A percentile compares a stretch with the other conserved stretches of the same genome.
Conservation (phyloP, 768 basidiomycete species). For the Auricularia sp. region DNA sequence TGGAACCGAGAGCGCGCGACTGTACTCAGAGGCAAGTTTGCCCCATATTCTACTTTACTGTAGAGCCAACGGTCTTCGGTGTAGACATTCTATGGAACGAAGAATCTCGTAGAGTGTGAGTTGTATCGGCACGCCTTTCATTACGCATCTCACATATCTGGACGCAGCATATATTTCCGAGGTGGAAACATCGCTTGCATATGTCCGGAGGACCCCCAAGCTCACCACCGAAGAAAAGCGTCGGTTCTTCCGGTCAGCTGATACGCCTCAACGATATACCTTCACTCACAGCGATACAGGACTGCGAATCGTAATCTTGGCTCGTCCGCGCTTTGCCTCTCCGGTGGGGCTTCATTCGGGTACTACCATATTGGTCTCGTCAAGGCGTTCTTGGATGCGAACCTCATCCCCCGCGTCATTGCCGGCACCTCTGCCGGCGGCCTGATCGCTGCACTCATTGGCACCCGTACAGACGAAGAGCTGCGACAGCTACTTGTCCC, state of each 20-base stretch:
- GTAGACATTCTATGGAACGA: constrained; percentile 87
- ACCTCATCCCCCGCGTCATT: constrained; percentile 80
- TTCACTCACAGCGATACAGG: constrained; percentile 24
- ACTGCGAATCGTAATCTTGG: constrained; percentile 83
- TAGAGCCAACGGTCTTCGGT: not conserved
- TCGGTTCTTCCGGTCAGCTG: constrained; percentile 52
- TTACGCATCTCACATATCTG: constrained; percentile 3
- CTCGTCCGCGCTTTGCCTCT: constrained; percentile 83
- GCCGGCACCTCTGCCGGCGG: constrained; percentile 94
- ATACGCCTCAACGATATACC: too few species aligned
- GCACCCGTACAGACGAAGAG: constrained; percentile 85
- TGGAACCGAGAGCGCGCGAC: constrained; percentile 74
- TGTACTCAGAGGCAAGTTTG: constrained; percentile 70
- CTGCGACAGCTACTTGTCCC: constrained; percentile 69
- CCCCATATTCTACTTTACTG: constrained; percentile 3
- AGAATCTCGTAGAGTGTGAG: constrained; percentile 75
- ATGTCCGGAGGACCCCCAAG: constrained; percentile 61
- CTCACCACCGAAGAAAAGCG: constrained; percentile 82
- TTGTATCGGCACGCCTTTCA: constrained; percentile 9
- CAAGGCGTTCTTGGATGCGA: constrained; percentile 81
- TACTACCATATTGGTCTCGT: constrained; percentile 92
- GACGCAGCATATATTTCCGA: constrained; percentile 68
- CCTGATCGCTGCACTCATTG: constrained; percentile 62
- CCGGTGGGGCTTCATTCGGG: constrained; percentile 92
- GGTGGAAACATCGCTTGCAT: constrained; percentile 63